Evolutionary conservation across 2,329 filamentous ascomycete species (phyloP).

Genomic region (Aspergillus pseudoglaucus): DNA sequence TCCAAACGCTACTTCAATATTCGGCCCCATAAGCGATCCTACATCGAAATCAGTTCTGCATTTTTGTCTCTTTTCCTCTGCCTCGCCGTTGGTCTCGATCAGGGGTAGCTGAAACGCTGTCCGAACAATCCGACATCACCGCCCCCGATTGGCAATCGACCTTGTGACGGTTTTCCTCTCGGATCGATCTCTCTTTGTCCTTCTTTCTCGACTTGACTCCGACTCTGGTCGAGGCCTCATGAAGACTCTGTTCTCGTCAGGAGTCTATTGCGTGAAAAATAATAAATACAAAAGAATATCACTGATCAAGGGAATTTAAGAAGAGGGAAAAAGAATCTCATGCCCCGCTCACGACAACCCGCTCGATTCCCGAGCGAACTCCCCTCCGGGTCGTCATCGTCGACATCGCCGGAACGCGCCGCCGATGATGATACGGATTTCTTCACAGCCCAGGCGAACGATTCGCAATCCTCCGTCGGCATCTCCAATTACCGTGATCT

Average conservation of each 20-base stretch:
- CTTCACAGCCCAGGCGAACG: slow-evolving; percentile 73
- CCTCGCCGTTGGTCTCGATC: no score
- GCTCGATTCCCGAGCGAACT: slow-evolving; percentile 34
- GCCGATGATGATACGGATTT: slow-evolving; percentile 90
- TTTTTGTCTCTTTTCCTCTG: no score
- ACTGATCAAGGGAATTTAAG: neutral
- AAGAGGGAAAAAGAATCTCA: slow-evolving; percentile 6
- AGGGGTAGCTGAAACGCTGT: neutral
- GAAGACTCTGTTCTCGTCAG: neutral
- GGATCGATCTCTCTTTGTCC: neutral
- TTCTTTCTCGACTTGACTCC: neutral
- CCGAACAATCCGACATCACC: no score
- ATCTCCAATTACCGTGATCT: slow-evolving; percentile 70
- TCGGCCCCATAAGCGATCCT: no score
- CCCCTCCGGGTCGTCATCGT: slow-evolving; percentile 39
- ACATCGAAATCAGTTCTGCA: no score
- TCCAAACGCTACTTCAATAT: slow-evolving; percentile 6
- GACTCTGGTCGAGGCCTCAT: neutral
- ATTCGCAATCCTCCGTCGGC: slow-evolving; percentile 86
- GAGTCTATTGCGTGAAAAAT: no score
- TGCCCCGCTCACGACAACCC: slow-evolving; percentile 32
- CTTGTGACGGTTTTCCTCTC: neutral
- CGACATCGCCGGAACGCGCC: slow-evolving; percentile 47
- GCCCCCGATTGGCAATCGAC: no score
- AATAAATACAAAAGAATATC: neutral